phyloP scores from a whole-genome alignment of 2,329 filamentous ascomycete genomes.

The Apiospora sp. region DNA sequence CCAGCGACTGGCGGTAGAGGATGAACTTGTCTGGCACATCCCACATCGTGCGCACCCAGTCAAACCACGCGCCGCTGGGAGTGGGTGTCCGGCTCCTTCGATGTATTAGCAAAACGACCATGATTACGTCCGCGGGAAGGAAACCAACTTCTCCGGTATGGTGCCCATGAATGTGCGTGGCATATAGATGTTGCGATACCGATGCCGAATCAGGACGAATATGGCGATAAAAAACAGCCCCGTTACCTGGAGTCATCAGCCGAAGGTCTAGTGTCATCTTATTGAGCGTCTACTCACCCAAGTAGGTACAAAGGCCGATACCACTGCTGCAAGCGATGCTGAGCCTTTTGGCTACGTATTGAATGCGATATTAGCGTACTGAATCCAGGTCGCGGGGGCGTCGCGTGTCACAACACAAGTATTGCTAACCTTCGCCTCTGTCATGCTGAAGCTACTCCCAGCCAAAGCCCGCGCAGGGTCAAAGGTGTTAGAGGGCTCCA shows the following conservation, averaged over 20 bases:
- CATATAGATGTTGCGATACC: slow-evolving; percentile 39
- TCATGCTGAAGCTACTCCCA: not conserved
- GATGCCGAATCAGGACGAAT: slow-evolving; percentile 39
- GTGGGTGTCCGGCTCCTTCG: slow-evolving; percentile 40
- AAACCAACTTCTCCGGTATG: slow-evolving; percentile 39
- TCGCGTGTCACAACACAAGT: not conserved
- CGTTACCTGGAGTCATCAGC: slow-evolving; percentile 35
- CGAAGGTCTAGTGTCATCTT: not conserved
- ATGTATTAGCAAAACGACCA: not conserved
- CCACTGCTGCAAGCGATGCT: slow-evolving; percentile 38
- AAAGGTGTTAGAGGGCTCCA: not conserved
- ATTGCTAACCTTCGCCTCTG: slow-evolving; percentile 22
- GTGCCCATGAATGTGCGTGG: slow-evolving; percentile 41
- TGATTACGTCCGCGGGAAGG: not conserved
- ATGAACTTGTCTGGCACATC: slow-evolving; percentile 71
- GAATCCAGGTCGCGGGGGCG: not conserved
- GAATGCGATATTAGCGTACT: not conserved
- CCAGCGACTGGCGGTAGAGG: slow-evolving; percentile 86
- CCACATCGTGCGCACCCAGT: slow-evolving; percentile 40
- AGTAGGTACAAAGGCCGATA: slow-evolving; percentile 42
- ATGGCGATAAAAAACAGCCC: slow-evolving; percentile 38
- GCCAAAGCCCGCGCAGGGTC: not conserved
- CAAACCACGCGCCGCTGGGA: slow-evolving; percentile 33
- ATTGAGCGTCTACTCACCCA: slow-evolving; percentile 35
- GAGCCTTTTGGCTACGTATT: slow-evolving; percentile 37